Conservation (phyloP, 345 rosid species). For the Boechera stricta region DNA sequence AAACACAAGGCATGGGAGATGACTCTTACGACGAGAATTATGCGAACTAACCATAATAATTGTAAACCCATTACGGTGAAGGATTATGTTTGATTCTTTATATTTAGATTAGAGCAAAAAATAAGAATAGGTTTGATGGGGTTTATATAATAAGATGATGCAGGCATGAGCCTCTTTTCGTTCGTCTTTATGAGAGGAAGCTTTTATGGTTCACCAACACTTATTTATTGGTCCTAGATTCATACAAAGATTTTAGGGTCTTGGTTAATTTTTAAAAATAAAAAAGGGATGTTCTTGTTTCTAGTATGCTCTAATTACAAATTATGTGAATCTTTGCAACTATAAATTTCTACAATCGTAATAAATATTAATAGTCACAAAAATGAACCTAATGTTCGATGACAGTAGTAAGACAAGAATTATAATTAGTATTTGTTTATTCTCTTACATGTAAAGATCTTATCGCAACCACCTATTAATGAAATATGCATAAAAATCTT, state of each 20-base stretch:
- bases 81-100: slow-evolving; percentile 21
- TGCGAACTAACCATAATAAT: slow-evolving; percentile 32
- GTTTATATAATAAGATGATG: slow-evolving; percentile 47
- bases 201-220: slow-evolving; percentile 50
- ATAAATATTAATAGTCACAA: slow-evolving; percentile 3
- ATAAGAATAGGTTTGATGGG: slow-evolving; percentile 33
- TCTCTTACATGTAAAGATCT: slow-evolving; percentile 26
- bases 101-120: slow-evolving; percentile 30
- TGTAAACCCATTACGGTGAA: slow-evolving; percentile 41
- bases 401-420: background rate
- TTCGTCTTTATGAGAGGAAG: slow-evolving; percentile 37
- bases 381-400: background rate
- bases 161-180: slow-evolving; percentile 33
- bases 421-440: background rate
- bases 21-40: slow-evolving; percentile 40
- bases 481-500: slow-evolving; percentile 1
- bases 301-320: background rate
- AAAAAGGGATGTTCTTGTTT: slow-evolving; percentile 13
- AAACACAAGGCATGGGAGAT: slow-evolving; percentile 46
- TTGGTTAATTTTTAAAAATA: slow-evolving; percentile 15
- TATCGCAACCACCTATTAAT: slow-evolving; percentile 21
- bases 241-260: slow-evolving; percentile 46
- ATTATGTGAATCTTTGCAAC: slow-evolving; percentile 3
- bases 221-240: slow-evolving; percentile 29
- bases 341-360: background rate